A percentile compares a stretch with the other conserved stretches of the same genome.
Evolutionary conservation across 164 flowering plant species (phyloP).

Genomic region (Akebia trifoliata): DNA sequence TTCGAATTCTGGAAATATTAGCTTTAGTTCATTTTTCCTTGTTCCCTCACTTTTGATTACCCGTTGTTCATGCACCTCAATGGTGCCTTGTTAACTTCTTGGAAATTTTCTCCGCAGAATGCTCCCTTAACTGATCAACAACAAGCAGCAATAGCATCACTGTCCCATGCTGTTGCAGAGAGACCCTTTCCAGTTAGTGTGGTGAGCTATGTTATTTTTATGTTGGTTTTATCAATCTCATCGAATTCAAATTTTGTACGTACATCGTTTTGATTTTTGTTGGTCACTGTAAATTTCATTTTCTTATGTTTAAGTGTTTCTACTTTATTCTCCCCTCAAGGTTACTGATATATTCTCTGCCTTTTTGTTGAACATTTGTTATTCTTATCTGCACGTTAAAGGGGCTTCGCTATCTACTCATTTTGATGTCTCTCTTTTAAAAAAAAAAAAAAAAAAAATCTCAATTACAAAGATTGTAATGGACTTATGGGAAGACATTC

Average conservation of each 20-base stretch:
- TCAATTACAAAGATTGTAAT: background rate
- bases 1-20: background rate
- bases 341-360: no score
- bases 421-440: background rate
- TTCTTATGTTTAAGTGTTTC: background rate
- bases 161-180: conserved; percentile 83
- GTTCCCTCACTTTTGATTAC: background rate
- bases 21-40: background rate
- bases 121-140: conserved; percentile 88
- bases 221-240: no score
- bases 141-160: conserved; percentile 61
- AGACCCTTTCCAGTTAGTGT: conserved; percentile 70
- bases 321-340: no score
- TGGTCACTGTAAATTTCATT: background rate
- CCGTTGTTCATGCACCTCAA: no score
- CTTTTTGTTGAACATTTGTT: no score
- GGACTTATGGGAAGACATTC: background rate
- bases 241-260: no score
- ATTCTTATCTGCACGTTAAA: no score
- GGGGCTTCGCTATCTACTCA: no score
- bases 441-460: background rate
- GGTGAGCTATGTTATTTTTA: conserved; percentile 31
- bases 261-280: background rate
- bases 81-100: background rate
- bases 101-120: conserved; percentile 38